Percentiles rank a stretch among this genome's conserved stretches.
These are phyloP conservation scores for Lepidium aucheri DNA, from an alignment of 345 rosid genomes.

Conservation along the genomic window DNA sequence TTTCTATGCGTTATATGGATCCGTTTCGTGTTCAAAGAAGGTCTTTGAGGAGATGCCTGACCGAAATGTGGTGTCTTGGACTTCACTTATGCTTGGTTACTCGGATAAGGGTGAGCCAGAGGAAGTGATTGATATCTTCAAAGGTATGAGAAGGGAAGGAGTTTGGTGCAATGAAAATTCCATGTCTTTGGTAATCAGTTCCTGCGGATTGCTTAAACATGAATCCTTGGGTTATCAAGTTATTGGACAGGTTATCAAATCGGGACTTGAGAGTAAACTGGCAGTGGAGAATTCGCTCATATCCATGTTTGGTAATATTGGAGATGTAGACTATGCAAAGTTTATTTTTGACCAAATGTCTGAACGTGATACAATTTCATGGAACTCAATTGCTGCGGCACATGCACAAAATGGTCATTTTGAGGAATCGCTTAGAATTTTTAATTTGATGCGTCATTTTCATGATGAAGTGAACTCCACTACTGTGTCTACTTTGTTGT, in stretches of 20 bases:
- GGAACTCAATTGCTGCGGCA: constrained; percentile 68
- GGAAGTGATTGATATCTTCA: constrained; percentile 43
- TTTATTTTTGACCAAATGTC: constrained; percentile 44
- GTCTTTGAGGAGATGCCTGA: constrained; percentile 79
- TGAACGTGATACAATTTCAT: constrained; percentile 64
- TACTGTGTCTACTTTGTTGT: constrained; percentile 60
- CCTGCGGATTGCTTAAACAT: constrained; percentile 53
- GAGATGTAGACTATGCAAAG: constrained; percentile 40
- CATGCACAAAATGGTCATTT: constrained; percentile 43
- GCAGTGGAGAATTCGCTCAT: constrained; percentile 68
- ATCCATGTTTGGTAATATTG: constrained; percentile 58
- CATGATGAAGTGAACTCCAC: constrained; percentile 47
- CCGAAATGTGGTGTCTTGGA: constrained; percentile 84
- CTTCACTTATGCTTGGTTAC: constrained; percentile 77
- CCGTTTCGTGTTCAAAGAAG: constrained; percentile 41
- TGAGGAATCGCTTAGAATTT: constrained; percentile 40
- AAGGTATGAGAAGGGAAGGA: constrained; percentile 47
- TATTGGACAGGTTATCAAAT: constrained; percentile 50
- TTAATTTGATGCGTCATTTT: constrained; percentile 46
- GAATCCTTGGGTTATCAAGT: constrained; percentile 49
- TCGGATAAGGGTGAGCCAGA: constrained; percentile 42
- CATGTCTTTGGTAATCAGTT: constrained; percentile 50
- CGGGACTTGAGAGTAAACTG: constrained; percentile 46
- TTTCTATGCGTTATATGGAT: constrained; percentile 55
- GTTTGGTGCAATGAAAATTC: constrained; percentile 57